Conservation (phyloP, 192 early-diverging fungal genomes). For the Entomortierella chlamydospora region DNA sequence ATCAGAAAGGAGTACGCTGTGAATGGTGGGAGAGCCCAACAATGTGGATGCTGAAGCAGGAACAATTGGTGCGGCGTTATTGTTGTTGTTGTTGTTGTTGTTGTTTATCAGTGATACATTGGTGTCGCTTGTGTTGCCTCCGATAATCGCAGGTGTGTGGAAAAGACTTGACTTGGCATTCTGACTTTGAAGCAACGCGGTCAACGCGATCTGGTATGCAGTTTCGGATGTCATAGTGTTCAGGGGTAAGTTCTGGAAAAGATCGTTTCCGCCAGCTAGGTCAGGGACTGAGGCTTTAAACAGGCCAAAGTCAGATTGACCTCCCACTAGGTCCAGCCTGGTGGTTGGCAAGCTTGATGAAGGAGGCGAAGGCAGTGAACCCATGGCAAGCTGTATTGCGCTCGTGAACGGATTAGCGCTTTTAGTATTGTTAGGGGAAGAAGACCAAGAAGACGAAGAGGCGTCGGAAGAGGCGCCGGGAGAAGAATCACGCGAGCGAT, state of each 20-base stretch:
- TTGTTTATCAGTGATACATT: background rate
- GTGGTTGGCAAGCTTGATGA: conserved; percentile 4
- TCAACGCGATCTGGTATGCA: conserved; percentile 46
- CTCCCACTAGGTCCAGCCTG: conserved; percentile 47
- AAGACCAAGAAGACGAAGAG: conserved; percentile 21
- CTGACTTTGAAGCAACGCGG: conserved; percentile 28
- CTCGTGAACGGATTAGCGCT: conserved; percentile 1
- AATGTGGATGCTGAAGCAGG: background rate
- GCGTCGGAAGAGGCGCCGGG: conserved; percentile 22
- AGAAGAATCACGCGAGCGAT: conserved; percentile 27
- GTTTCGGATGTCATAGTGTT: conserved; percentile 15
- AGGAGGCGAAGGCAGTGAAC: conserved; percentile 34
- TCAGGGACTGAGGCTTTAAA: conserved; percentile 34
- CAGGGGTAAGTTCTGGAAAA: conserved; percentile 4
- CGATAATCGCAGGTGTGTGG: conserved; percentile 26
- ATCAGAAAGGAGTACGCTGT: conserved; percentile 18
- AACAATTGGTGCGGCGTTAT: background rate
- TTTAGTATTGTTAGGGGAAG: conserved; percentile 5
- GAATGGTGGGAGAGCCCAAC: conserved; percentile 13
- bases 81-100: background rate
- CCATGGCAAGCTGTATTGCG: conserved; percentile 17
- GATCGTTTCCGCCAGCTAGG: background rate
- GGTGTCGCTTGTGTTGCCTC: background rate
- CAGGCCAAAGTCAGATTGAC: conserved; percentile 23
- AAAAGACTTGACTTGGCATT: conserved; percentile 2